Evolutionary conservation across 1,139 yeast species (phyloP), one percentile per base, ranked within the genome.

Genomic region (Zygoascus hellenicus): DNA sequence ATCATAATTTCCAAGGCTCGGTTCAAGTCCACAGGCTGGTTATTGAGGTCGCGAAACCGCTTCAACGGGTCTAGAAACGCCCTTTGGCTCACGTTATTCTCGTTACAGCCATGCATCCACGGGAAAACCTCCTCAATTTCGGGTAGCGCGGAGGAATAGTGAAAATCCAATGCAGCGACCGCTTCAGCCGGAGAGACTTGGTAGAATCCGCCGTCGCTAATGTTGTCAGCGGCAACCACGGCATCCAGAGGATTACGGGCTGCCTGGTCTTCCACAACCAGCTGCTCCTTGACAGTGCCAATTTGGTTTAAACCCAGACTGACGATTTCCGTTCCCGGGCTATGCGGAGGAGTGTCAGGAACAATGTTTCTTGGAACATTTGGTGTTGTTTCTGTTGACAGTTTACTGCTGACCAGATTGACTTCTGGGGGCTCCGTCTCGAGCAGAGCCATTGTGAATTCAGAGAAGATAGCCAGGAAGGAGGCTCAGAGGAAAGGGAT

Each of bases 51-150:
- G 11, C 60, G 50, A 41, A 48, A 54, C 37, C 62, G 53, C 35
- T 53, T 54, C 42, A 51, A 42, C 5, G 65, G 61, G 49, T 61
- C 63, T 38, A 62, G 48, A 47, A 64, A 63, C 9, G 62, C 59
- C 35, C 61, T 53, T 51, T 68, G 72, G 45, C 57, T 47, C 17
- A 57, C 41, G 49, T 69, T 68, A n/a, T 48, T 44, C 3, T 63
- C 59, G 50, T 63, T 63, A 36, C 69, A 54, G 0, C 96, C 95
- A 62, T 89, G 96, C 38, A 87, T 71, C 97, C 97, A 89, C 1
- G 97, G 97, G 58, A 89, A 90, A 74, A 89, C 78, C 7, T 60
- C 63, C 26, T 71, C 75, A 11, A 92, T 82, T 1, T 75, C 78
- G 0, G 96, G 96, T 33, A 88, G 67, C 1, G 78, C 76, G 7